phyloP scores from a whole-genome alignment of 371 early-diverging fungal genomes.

The Lichtheimia ramosa region DNA sequence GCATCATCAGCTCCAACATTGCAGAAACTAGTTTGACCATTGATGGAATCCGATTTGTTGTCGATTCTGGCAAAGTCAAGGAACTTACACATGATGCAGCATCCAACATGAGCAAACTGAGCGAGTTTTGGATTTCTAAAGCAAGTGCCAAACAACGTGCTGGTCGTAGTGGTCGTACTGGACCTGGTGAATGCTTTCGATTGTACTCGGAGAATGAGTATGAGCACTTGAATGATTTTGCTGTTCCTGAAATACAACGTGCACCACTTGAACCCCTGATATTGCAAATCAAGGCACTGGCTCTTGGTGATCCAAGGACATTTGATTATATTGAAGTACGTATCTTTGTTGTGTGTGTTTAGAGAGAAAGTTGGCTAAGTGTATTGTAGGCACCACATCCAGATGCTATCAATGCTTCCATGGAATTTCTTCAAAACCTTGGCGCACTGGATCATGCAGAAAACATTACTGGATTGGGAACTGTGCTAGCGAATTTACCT shows the following conservation, averaged over 20 bases:
- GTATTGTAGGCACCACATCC: conserved; percentile 49
- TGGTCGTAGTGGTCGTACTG: conserved; percentile 88
- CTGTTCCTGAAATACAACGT: conserved; percentile 74
- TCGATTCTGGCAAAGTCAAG: conserved; percentile 79
- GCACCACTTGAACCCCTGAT: conserved; percentile 79
- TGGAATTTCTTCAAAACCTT: conserved; percentile 58
- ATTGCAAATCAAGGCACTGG: conserved; percentile 73
- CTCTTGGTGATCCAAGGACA: conserved; percentile 45
- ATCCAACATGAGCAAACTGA: conserved; percentile 63
- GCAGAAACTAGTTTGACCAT: conserved; percentile 77
- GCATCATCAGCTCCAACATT: conserved; percentile 70
- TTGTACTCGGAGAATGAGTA: conserved; percentile 56
- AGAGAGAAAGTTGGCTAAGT: too few relatives aligned
- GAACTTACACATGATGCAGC: conserved; percentile 56
- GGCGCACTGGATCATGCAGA: conserved; percentile 57
- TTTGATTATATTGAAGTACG: conserved; percentile 59
- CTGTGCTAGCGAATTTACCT: conserved; percentile 80
- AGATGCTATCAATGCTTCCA: conserved; percentile 61
- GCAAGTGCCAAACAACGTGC: conserved; percentile 84
- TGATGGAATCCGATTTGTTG: conserved; percentile 71
- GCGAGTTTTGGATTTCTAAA: conserved; percentile 62
- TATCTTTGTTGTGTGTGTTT: background rate
- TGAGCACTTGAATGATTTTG: conserved; percentile 46
- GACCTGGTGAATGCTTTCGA: conserved; percentile 69
- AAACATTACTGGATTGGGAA: conserved; percentile 81